Evolutionary conservation across 306 rosid genomes (phyloP).

Genomic region (Trichosanthes cucumerina): DNA sequence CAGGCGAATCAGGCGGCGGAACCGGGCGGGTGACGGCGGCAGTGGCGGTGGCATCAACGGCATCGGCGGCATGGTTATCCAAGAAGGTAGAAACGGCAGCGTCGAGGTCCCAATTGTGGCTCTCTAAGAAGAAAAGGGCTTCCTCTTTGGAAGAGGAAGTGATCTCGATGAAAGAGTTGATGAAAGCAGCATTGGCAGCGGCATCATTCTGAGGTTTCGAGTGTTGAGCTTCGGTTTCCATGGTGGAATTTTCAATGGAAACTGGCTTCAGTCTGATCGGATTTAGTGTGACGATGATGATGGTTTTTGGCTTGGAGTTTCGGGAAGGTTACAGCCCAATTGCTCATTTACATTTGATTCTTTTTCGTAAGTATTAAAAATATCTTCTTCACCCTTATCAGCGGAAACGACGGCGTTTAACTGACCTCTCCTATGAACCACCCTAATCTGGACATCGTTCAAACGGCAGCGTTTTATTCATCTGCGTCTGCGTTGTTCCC

Average conservation of each 20-base stretch:
- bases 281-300: background rate
- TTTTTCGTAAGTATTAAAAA: background rate
- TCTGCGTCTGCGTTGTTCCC: background rate
- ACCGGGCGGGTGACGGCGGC: conserved; percentile 3
- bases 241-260: background rate
- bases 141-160: conserved; percentile 61
- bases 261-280: background rate
- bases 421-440: background rate
- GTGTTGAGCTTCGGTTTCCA: conserved; percentile 21
- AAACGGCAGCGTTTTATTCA: background rate
- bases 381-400: background rate
- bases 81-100: conserved; percentile 80
- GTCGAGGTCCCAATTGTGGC: conserved; percentile 81
- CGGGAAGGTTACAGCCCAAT: background rate
- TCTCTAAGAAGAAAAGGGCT: conserved; percentile 72
- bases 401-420: background rate
- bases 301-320: background rate
- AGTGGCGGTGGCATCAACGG: background rate
- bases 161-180: conserved; percentile 70
- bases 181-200: conserved; percentile 16
- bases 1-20: conserved; percentile 13
- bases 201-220: conserved; percentile 26
- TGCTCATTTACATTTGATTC: background rate
- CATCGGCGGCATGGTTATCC: conserved; percentile 23
- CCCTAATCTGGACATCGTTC: background rate